Evolutionary conservation across 2,329 filamentous ascomycete species (phyloP), one percentile per base, ranked within the genome.

Genomic region (Colletotrichum siamense): DNA sequence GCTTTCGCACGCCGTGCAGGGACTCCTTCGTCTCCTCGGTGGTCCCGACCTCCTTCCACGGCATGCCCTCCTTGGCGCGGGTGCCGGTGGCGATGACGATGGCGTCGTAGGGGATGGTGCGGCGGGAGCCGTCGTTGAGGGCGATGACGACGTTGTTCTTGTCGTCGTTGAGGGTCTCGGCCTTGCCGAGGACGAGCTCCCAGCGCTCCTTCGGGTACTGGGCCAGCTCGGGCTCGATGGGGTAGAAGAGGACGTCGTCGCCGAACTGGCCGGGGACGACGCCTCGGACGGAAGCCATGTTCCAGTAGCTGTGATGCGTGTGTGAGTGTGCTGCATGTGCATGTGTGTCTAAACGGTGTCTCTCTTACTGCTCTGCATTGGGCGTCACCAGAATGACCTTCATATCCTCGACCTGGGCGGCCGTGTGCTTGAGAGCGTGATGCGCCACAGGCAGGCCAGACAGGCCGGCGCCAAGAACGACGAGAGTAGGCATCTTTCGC

Each of bases 41-140:
- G 3, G 85, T 85, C 6, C 81, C 85, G 12, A 88, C 77, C 24
- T 81, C 82, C 81, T 91, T 92, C 82, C 88, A 92, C 1, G 90
- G 89, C 82, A 89, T 84, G 75, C 81, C 82, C 6, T 84, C 86
- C 26, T 79, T 82, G 36, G 86, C 84, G 32, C 84, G 83, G 5
- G 88, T 82, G 9, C 91, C 91, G 0, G 90, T 91, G 4, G 89
- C 89, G 52, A 91, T 81, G 36, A 92, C 85, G 9, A 92, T 84
- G 30, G 91, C 87, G 80, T 90, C 87, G 80, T 91, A 92, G 66
- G 63, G 52, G 15, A 90, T 73, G 5, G 80, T 79, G 26, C 83
- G 83, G 68, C 80, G 75, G 6, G 57, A 71, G 39, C 83, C 83
- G n/a, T 80, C 77, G 12, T 82, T 81, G 8, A 81, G 78, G 6